A percentile compares a stretch with the other conserved stretches of the same genome.
Conservation (phyloP, 306 rosid genomes). For the Adenanthera pavonina region DNA sequence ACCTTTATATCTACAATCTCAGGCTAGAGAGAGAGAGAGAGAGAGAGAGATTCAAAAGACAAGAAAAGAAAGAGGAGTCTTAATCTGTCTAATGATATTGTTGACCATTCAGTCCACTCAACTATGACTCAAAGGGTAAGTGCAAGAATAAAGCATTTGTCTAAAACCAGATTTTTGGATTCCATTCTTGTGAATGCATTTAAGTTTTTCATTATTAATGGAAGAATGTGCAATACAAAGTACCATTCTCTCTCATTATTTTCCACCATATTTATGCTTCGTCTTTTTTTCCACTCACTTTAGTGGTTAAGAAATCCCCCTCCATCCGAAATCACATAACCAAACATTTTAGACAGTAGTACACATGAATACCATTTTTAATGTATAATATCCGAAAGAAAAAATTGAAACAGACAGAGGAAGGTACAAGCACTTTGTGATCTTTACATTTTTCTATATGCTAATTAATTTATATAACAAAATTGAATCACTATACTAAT, state of each 20-base stretch:
- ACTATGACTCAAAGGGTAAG: constrained; percentile 49
- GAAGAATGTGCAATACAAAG: constrained; percentile 59
- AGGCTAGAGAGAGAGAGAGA: constrained; percentile 27
- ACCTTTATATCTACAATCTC: constrained; percentile 46
- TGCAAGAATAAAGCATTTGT: constrained; percentile 42
- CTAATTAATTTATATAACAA: not conserved
- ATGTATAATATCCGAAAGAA: not conserved
- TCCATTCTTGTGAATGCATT: constrained; percentile 42
- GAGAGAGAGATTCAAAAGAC: constrained; percentile 52
- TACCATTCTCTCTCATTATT: constrained; percentile 45
- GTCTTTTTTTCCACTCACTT: constrained; percentile 50
- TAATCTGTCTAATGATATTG: constrained; percentile 69
- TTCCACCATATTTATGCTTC: constrained; percentile 47
- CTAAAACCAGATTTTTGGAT: constrained; percentile 44
- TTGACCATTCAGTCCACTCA: constrained; percentile 81
- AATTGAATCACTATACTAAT: constrained; percentile 9
- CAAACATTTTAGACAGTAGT: constrained; percentile 10
- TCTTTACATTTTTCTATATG: constrained; percentile 4
- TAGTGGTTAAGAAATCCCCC: constrained; percentile 42
- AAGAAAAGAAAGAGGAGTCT: constrained; percentile 77
- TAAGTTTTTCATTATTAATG: constrained; percentile 54
- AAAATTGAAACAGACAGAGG: constrained; percentile 23
- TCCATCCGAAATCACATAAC: not conserved
- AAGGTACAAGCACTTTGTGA: constrained; percentile 1
- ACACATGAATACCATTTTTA: not conserved